Percentiles rank a stretch among this genome's conserved stretches.
Conservation (phyloP, 1,139 yeast species). For the Yamadazyma spencermartinsiae region DNA sequence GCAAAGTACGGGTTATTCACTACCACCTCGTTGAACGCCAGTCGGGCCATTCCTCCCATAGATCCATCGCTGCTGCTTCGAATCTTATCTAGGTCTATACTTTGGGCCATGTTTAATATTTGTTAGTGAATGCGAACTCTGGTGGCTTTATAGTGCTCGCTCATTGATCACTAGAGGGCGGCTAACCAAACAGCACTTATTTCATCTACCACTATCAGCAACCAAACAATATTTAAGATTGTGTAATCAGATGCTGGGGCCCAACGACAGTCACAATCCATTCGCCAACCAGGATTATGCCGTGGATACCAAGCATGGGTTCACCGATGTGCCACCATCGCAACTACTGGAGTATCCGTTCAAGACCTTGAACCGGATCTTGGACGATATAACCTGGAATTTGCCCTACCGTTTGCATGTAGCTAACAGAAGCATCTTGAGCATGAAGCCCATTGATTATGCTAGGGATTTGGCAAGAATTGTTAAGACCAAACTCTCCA, state of each 20-base stretch:
- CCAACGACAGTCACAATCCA: constrained; percentile 16
- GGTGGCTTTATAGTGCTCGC: too few species aligned
- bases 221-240: too few species aligned
- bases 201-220: too few species aligned
- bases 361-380: constrained; percentile 64
- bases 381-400: constrained; percentile 62
- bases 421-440: constrained; percentile 26
- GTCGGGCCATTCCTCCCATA: constrained; percentile 31
- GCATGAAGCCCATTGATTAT: constrained; percentile 36
- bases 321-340: constrained; percentile 14
- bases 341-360: constrained; percentile 33
- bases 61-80: constrained; percentile 40
- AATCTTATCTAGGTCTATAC: constrained; percentile 40
- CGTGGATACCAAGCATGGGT: constrained; percentile 11
- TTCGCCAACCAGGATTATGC: constrained; percentile 17
- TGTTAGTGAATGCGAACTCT: too few species aligned
- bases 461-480: constrained; percentile 28
- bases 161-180: too few species aligned
- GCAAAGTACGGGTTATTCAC: constrained; percentile 89
- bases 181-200: too few species aligned
- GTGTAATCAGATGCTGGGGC: too few species aligned
- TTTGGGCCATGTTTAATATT: constrained; percentile 1
- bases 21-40: constrained; percentile 54
- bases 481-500: constrained; percentile 11
- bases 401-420: constrained; percentile 23